Percentiles rank a stretch among this genome's conserved stretches.
Evolutionary conservation across 305 asterid species (phyloP).

Genomic region (Plantago coronopus): DNA sequence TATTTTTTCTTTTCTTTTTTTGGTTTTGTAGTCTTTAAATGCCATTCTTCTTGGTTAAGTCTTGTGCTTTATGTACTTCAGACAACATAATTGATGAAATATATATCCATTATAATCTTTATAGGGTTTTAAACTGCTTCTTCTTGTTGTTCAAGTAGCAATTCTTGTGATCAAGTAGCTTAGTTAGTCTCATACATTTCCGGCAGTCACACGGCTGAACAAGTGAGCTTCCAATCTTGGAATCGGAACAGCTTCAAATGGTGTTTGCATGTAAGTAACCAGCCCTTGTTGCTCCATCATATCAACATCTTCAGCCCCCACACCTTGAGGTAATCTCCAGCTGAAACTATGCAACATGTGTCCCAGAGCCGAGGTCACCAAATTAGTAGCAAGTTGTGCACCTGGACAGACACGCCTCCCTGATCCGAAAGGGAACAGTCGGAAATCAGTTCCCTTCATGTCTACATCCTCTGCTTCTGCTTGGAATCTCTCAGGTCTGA

Average conservation of each 20-base stretch:
- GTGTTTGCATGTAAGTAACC: slow-evolving; percentile 59
- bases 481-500: slow-evolving; percentile 52
- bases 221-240: slow-evolving; percentile 49
- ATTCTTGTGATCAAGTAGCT: not conserved
- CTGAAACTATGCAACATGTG: slow-evolving; percentile 61
- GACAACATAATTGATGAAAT: too few relatives aligned
- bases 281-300: slow-evolving; percentile 67
- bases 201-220: slow-evolving; percentile 49
- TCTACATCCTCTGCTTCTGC: slow-evolving; percentile 61
- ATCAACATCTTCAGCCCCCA: slow-evolving; percentile 47
- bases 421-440: slow-evolving; percentile 62
- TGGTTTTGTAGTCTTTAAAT: too few relatives aligned
- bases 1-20: too few relatives aligned
- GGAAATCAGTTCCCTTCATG: slow-evolving; percentile 40
- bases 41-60: too few relatives aligned
- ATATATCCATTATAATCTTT: too few relatives aligned
- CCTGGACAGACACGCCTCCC: slow-evolving; percentile 71
- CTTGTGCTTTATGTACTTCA: too few relatives aligned
- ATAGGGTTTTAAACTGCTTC: too few relatives aligned
- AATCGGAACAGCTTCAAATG: slow-evolving; percentile 39
- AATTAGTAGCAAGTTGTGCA: slow-evolving; percentile 56
- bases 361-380: slow-evolving; percentile 60
- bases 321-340: slow-evolving; percentile 39
- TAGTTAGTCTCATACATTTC: slow-evolving; percentile 40
- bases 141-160: too few relatives aligned